These are phyloP conservation scores for Limnanthes douglasii DNA, from an alignment of 345 rosid species.

Conservation along the genomic window DNA sequence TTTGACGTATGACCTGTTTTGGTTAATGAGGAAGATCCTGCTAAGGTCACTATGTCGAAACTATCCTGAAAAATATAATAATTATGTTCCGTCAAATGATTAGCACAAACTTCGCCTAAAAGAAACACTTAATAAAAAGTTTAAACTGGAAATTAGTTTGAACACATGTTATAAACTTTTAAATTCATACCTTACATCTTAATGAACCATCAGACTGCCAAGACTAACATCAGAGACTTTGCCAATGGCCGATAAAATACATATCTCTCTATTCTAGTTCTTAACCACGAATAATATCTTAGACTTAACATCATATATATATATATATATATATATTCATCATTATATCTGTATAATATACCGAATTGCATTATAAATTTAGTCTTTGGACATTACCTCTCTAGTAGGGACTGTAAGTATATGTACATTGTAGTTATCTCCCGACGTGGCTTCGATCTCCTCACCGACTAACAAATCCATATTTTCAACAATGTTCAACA, in stretches of 20 bases:
- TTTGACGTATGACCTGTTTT: slow-evolving; percentile 20
- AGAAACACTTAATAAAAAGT: too few species aligned
- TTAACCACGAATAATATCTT: slow-evolving; percentile 33
- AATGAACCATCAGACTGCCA: slow-evolving; percentile 28
- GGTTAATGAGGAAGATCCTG: slow-evolving; percentile 24
- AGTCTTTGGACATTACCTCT: slow-evolving; percentile 54
- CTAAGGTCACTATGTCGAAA: slow-evolving; percentile 43
- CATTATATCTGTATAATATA: too few species aligned
- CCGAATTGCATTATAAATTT: too few species aligned
- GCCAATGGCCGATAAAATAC: slow-evolving; percentile 58
- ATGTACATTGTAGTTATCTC: slow-evolving; percentile 53
- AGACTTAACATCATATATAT: slow-evolving; percentile 44
- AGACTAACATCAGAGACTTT: slow-evolving; percentile 42
- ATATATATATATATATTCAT: too few species aligned
- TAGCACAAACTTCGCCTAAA: too few species aligned
- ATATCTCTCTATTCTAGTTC: slow-evolving; percentile 41
- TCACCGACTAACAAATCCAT: too few species aligned
- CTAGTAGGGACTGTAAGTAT: slow-evolving; percentile 32
- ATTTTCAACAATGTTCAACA: too few species aligned
- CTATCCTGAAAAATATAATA: slow-evolving; percentile 51
- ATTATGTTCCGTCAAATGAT: too few species aligned
- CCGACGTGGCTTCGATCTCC: slow-evolving; percentile 25
- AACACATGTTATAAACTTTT: too few species aligned
- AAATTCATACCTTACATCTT: slow-evolving; percentile 25
- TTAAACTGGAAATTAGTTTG: too few species aligned